Percentiles rank a stretch among this genome's conserved stretches.
These are phyloP conservation scores for Tolypocladium paradoxum DNA, from an alignment of 2,329 filamentous ascomycete species.

Conservation along the genomic window DNA sequence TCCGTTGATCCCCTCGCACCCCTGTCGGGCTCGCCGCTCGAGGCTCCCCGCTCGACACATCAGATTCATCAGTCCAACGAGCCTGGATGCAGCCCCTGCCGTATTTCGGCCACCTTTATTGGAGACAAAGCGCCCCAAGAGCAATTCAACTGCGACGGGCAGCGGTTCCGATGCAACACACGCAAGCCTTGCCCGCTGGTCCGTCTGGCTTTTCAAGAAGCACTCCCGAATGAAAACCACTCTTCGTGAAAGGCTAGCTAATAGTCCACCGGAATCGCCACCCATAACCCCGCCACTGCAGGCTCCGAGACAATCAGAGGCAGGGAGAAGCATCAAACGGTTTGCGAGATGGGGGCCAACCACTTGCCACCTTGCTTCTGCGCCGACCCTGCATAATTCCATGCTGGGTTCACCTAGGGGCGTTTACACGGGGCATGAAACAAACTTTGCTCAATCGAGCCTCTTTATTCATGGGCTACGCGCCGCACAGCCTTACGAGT, in stretches of 20 bases:
- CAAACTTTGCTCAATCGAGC: neutral
- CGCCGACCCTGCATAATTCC: neutral
- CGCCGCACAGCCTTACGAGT: neutral
- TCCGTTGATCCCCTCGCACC: neutral
- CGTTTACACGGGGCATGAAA: neutral
- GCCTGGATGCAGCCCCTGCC: neutral
- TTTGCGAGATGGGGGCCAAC: neutral
- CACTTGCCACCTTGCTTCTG: neutral
- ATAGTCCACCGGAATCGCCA: neutral
- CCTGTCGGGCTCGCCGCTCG: neutral
- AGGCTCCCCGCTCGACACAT: neutral
- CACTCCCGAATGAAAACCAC: neutral
- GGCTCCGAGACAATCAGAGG: no score
- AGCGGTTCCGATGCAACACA: neutral
- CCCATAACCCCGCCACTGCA: no score
- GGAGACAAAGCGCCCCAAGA: neutral
- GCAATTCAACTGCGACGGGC: neutral
- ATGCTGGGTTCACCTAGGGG: neutral
- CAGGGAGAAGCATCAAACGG: neutral
- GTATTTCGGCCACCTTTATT: neutral
- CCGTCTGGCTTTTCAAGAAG: neutral
- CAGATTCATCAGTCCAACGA: neutral
- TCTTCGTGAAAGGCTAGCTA: no score
- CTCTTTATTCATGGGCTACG: neutral
- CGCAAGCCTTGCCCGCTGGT: neutral